Evolutionary conservation across 108 stramenopile species (phyloP).

Genomic region (Skeletonema marinoi): DNA sequence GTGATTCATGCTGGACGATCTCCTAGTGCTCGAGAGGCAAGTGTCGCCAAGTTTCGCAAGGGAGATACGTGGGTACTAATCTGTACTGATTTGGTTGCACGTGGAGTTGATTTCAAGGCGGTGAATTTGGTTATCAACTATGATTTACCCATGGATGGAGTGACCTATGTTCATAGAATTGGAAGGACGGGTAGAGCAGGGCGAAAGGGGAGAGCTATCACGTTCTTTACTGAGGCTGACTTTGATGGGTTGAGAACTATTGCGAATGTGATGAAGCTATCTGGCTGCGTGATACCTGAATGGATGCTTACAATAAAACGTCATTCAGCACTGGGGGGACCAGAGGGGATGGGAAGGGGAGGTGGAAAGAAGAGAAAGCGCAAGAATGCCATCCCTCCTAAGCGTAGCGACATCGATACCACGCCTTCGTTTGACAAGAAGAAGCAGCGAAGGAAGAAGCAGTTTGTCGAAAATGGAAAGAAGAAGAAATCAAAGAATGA

Average conservation of each 20-base stretch:
- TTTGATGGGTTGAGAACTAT: conserved; percentile 87
- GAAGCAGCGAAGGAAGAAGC: conserved; percentile 49
- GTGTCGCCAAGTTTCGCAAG: conserved; percentile 90
- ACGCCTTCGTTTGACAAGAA: conserved; percentile 64
- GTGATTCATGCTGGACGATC: conserved; percentile 94
- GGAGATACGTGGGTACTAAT: conserved; percentile 98
- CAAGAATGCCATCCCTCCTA: background rate
- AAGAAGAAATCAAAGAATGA: background rate
- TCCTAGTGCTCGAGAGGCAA: conserved; percentile 83
- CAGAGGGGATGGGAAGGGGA: background rate
- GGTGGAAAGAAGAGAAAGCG: background rate
- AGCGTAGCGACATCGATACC: conserved; percentile 63
- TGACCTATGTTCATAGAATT: conserved; percentile 96
- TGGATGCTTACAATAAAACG: conserved; percentile 88
- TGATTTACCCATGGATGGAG: conserved; percentile 91
- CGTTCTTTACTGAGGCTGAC: conserved; percentile 94
- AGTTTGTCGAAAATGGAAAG: background rate
- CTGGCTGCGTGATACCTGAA: conserved; percentile 91
- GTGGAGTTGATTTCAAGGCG: conserved; percentile 98
- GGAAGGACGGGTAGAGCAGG: conserved; percentile 94
- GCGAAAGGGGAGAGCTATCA: conserved; percentile 91
- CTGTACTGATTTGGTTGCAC: conserved; percentile 96
- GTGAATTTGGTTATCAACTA: conserved; percentile 98
- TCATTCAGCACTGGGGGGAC: background rate
- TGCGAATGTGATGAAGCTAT: conserved; percentile 94